Base-by-base conservation (phyloP, 2,329 filamentous ascomycete species). In the Aspergillus novoparasiticus region DNA sequence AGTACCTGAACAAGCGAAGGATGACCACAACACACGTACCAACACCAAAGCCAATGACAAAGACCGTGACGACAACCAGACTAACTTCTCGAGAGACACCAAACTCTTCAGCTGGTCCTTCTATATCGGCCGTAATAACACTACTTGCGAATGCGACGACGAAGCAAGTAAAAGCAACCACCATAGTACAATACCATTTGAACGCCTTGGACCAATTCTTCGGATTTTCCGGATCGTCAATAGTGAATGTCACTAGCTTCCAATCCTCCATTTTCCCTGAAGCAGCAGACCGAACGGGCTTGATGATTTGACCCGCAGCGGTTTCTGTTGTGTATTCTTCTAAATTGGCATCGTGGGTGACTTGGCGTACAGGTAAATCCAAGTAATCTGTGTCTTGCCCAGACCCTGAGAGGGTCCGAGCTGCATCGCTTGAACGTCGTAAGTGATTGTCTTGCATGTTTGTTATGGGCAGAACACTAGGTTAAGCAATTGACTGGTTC, bases 151-250 rank as follows among this genome's bases (percentile, higher is more conserved):
- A 87, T 0, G 90, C 89, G 51, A 92, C 90, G 46, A 91, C 88
- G 73, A 93, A 92, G 72, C 90, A 92, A 1, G 89, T 91, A 26
- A 86, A 66, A 1, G 93, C 90, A 0, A 96, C 92, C 19, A 92
- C 87, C 89, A 96, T 93, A 28, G 93, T 97, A 73, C 87, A 89
- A 72, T 89, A 92, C 91, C 92, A 94, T 78, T 94, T 95, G 76
- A 82, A 90, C 1, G 79, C 81, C 76, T 92, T 93, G 61, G 85
- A 87, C 91, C 91, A 95, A 77, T 94, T 95, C 83, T 94, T 94
- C 0, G 92, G 92, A 72, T 94, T 94, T 67, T 89, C 90, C 0
- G 87, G 85, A 74, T 95, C 92, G 63, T 88, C 81, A 3, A 89
- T 84, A 4, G 83, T 85, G 73, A 95, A 96, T 0, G 89, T 90